Base-by-base conservation (phyloP, 441 rosid species). In the Theobroma grandiflorum region DNA sequence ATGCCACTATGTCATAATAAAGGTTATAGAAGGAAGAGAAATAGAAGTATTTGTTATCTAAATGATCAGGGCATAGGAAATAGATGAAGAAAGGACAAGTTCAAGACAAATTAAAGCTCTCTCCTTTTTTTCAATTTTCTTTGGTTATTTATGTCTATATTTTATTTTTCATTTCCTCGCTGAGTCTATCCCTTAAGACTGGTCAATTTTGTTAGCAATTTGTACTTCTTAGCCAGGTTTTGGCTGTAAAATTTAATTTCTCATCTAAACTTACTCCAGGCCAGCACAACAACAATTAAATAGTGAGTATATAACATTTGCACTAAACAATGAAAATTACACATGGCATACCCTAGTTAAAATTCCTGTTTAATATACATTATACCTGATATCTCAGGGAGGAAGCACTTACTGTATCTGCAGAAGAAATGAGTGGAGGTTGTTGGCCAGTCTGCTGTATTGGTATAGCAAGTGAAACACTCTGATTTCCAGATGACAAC, bases 391-490 rank as follows among this genome's bases (percentile, higher is more conserved):
- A 38, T 58, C 55, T 20, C 22, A 8, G 67, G 57, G 71, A 55
- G 38, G 76, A 61, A 72, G 57, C 50, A 86, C 91, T 88, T 82
- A 94, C 99, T 22, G 79, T 72, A 85, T 90, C 93, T 52, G 85
- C 74, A 69, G 94, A 82, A 81, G 90, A 80, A 65, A 87, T 62
- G 59, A 82, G 80, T 42, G 90, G 81, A 68, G 91, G 86, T 77
- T 89, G 98, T 79, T 86, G 93, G 15, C 87, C 85, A 79, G 86
- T 70, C 79, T 88, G 92, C 81, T 87, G 97, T 57, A 79, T 83
- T 38, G 89, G 87, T 77, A 85, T 65, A 58, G 76, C 79, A 86
- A 83, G 85, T 40, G 93, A 35, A 74, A 86, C 77, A 81, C 85
- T 84, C 63, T 88, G 94, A 86, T 82, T 88, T 75, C 85, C 94